Evolutionary conservation across 2,329 filamentous ascomycete species (phyloP), one percentile per base, ranked within the genome.

Genomic region (Aspergillus sp.): DNA sequence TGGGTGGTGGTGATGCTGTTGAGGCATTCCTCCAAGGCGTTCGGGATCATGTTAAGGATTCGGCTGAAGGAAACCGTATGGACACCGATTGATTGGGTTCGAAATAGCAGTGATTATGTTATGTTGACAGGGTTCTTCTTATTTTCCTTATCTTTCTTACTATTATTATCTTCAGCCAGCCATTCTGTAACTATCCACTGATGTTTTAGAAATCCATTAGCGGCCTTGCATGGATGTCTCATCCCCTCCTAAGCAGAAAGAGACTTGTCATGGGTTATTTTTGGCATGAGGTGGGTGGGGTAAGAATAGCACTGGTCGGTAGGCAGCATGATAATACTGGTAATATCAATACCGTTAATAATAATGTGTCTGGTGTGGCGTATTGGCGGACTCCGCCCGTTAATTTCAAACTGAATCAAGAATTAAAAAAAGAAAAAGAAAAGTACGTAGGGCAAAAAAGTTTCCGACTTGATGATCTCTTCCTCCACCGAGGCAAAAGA

Each of bases 11-110:
- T 5, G 89, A 95, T 68, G 94, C 94, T 11, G 88, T 99, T 1
- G 89, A 96, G 79, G 91, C 90, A 3, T 99, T 99, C 77, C 84
- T 99, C 21, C 86, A 96, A 58, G 95, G 94, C 3, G 88, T 97
- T 51, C 95, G 90, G 83, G 89, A 86, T 78, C 88, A 86, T 5
- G 89, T 92, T 0, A 84, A 90, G 77, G 84, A 89, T 39, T 66
- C 73, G 50, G 69, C 73, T 61, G 67, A 68, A 56, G 69, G 64
- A 51, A 73, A 76, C 60, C 68, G 67, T 49, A 81, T 81, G 79
- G 78, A 81, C 48, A 79, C 77, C 36, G 77, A 80, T 66, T 77
- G 64, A 72, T 41, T 52, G 25, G 32, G 32, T 38, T 48, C 32
- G 27, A 58, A 54, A 54, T 60, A 54, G 42, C 49, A 55, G 32